Base-by-base conservation (phyloP, 2,329 filamentous ascomycete species). In the Paraphaeosphaeria minitans region DNA sequence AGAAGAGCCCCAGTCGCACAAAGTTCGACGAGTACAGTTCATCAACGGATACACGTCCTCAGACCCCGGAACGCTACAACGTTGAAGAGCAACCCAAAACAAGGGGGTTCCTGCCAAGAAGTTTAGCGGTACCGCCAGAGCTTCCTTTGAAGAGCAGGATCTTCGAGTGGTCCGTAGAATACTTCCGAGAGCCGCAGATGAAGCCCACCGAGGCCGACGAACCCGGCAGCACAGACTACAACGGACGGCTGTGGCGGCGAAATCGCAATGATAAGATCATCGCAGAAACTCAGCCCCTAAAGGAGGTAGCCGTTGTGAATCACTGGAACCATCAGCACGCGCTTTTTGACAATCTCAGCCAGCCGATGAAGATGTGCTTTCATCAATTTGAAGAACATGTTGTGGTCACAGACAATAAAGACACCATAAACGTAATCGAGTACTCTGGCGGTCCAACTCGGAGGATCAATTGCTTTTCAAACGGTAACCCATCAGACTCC, bases 161-260 rank as follows among this genome's bases (percentile, higher is more conserved):
- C 76, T 83, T 97, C 62, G 92, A 97, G 63, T 99, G 94, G 93
- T 97, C 93, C 4, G 93, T 95, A 46, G 94, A 88, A 76, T 98
- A 99, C 75, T 99, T 98, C 83, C 91, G 93, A 31, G 93, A 98
- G 76, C 95, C 95, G 33, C 95, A 99, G 77, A 98, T 99, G 95
- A 96, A 95, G 73, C 89, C 92, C 3, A 93, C 91, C 58, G 95
- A 99, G 75, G 91, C 93, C 24, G 95, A 99, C 68, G 95, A 99
- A 73, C 95, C 95, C 14, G 95, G 95, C 35, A 97, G 93, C 71
- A 91, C 91, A 16, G 93, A 98, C 75, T 99, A 98, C 78, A 99
- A 99, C 68, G 90, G 95, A 73, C 88, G 95, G 16, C 82, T 99
- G 2, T 99, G 95, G 95, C 85, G 94, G 63, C 86, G 95, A 61